Evolutionary conservation across 2,329 filamentous ascomycete genomes (phyloP), one percentile per base, ranked within the genome.

Genomic region (Coniochaeta hoffmannii): DNA sequence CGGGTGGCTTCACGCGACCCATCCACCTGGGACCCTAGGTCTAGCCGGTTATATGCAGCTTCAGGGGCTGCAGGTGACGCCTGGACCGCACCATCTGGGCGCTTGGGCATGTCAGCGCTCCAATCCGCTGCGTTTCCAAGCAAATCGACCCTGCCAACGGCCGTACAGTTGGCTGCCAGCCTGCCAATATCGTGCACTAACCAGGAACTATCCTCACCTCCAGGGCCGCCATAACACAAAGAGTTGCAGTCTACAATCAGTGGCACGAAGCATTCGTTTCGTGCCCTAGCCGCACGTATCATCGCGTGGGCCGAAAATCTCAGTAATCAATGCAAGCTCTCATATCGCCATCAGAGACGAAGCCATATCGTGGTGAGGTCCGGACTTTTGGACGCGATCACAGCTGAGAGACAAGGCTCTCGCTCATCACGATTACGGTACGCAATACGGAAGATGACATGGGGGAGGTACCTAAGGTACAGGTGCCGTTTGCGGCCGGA

Each of bases 1-100:
- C 49, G 55, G 55, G 50, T 56, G 55, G 50, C 50, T 56, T 56
- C 35, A 56, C 50, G 35, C 50, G 50, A 56, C 50, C 55, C 46
- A 52, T 46, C 50, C 46, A 36, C 34, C 46, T 55, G 44, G 54
- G 53, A 28, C 26, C 32, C 53, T 30, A n/a, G n/a, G n/a, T n/a
- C n/a, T n/a, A 28, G 30, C 53, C 53, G 38, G 36, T 26, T 49
- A 54, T 31, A 35, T 50, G 41, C 53, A 50, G 53, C 31, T 31
- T 15, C 31, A 51, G 31, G 49, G 49, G 15, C 32, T 14, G 10
- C 11, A 51, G 49, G 30, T n/a, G 14, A 19, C 49, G 49, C 49
- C 49, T 51, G 31, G 49, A 51, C 49, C 49, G 32, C 49, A 32
- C 31, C 49, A n/a, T 32, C 22, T 3, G 26, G 19, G n/a, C 49